A percentile compares a stretch with the other conserved stretches of the same genome.
Evolutionary conservation across 176 grass and related monocot species (phyloP).

Genomic region (Hyparrhenia diplandra): DNA sequence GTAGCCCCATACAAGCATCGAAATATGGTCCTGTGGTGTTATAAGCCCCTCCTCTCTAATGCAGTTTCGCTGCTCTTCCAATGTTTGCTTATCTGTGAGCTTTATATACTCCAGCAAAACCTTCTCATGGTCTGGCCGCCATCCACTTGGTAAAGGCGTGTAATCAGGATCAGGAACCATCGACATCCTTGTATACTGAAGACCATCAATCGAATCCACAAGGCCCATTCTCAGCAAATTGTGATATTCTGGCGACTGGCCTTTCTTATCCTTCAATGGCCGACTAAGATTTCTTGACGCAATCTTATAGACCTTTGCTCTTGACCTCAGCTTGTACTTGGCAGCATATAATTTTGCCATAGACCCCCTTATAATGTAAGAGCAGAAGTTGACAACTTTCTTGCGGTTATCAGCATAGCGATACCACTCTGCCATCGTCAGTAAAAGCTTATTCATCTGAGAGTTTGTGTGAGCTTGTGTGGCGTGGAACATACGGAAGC

Average conservation of each 20-base stretch:
- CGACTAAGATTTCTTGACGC: constrained; percentile 95
- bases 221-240: constrained; percentile 95
- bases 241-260: constrained; percentile 87
- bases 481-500: constrained; percentile 98
- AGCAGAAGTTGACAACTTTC: constrained; percentile 96
- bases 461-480: constrained; percentile 89
- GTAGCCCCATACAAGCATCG: constrained; percentile 95
- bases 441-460: constrained; percentile 96
- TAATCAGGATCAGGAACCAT: constrained; percentile 96
- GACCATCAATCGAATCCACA: constrained; percentile 84
- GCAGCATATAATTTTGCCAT: constrained; percentile 93
- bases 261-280: constrained; percentile 96
- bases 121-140: constrained; percentile 80
- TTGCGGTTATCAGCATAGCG: constrained; percentile 94
- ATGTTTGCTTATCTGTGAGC: constrained; percentile 60
- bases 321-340: constrained; percentile 95
- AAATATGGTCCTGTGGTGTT: constrained; percentile 85
- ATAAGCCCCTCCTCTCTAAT: constrained; percentile 87
- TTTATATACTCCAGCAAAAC: constrained; percentile 87
- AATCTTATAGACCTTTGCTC: constrained; percentile 98
- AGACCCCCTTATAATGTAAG: constrained; percentile 88
- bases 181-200: constrained; percentile 96
- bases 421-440: constrained; percentile 91
- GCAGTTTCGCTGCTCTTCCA: constrained; percentile 58
- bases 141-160: constrained; percentile 62